A percentile compares a stretch with the other conserved stretches of the same genome.
These are phyloP conservation scores for Auricularia auricula-judae DNA, from an alignment of 768 basidiomycete species.

Conservation along the genomic window DNA sequence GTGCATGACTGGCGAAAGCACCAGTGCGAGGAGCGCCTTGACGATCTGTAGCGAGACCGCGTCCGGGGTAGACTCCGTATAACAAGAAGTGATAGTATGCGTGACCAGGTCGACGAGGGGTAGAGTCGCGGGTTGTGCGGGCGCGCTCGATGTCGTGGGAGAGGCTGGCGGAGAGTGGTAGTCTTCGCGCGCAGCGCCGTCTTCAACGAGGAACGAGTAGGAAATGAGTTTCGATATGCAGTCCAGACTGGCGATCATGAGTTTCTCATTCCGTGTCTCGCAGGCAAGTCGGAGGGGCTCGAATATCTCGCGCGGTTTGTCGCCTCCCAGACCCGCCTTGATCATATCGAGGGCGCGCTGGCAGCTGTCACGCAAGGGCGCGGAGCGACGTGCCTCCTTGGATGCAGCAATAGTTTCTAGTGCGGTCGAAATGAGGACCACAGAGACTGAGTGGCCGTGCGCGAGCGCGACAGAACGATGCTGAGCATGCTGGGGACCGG, in stretches of 20 bases:
- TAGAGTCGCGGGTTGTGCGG: constrained; percentile 40
- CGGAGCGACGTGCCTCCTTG: constrained; percentile 77
- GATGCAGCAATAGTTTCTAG: constrained; percentile 79
- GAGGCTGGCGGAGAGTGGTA: constrained; percentile 72
- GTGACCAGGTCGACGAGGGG: constrained; percentile 88
- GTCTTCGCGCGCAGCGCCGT: constrained; percentile 24
- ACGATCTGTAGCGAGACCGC: constrained; percentile 93
- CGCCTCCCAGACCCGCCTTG: constrained; percentile 60
- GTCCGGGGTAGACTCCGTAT: constrained; percentile 79
- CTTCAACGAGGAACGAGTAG: constrained; percentile 90
- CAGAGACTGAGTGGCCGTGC: constrained; percentile 65
- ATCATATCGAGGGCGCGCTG: constrained; percentile 77
- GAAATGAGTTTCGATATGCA: constrained; percentile 96
- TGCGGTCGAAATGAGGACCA: constrained; percentile 73
- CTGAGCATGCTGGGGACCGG: neutral
- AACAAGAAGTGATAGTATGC: constrained; percentile 87
- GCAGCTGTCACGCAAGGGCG: constrained; percentile 71
- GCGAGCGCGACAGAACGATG: constrained; percentile 26
- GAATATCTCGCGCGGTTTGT: constrained; percentile 78
- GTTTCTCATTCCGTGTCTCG: constrained; percentile 85
- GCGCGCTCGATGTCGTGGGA: constrained; percentile 26
- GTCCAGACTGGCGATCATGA: constrained; percentile 94
- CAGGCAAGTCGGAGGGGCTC: constrained; percentile 94
- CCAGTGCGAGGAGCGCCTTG: constrained; percentile 82
- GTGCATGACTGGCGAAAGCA: constrained; percentile 74